Evolutionary conservation across 768 basidiomycete species (phyloP), one percentile per base, ranked within the genome.

Genomic region (Boletus coccyginus): DNA sequence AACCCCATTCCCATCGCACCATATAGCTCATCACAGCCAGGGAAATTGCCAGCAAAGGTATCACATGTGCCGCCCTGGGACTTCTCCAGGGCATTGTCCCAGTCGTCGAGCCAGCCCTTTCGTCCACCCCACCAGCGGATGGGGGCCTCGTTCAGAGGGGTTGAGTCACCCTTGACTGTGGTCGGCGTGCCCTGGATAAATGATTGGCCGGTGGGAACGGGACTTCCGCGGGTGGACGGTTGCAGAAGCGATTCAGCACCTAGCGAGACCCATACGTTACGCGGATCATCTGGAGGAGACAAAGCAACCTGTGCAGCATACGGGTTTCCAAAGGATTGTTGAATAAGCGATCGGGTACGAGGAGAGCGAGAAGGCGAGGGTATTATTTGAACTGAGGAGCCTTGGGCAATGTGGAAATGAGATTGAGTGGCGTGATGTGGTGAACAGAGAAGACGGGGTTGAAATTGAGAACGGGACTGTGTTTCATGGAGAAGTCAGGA

Each of bases 91-190:
- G n/a, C 29, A 44, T 42, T 52, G 42, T 56, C 56, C 65, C 65
- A 67, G 38, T 66, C 64, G 13, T 64, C 46, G 9, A 46, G 40
- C 64, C 65, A 66, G 21, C 62, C 41, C 14, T 48, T 38, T 40
- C 32, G 46, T 46, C 62, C 60, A 16, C 63, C 60, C 60, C 63
- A 62, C 63, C 65, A 67, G 19, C 53, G 59, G 33, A 51, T n/a
- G 7, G 65, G 60, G 8, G 57, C 56, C 44, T 55, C 59, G n/a
- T 66, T 57, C 40, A 65, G 41, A 46, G 65, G 61, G 0, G 62
- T 59, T 21, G 55, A 57, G 5, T 52, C 33, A 3, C 54, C 56
- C 31, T 50, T 53, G 27, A 46, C n/a, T 11, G 16, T 6, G 8
- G 31, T 4, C 8, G 46, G 21, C 3, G 29, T 21, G 16, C 45